Evolutionary conservation across 129 eudicot genomes (phyloP).

Genomic region (Sambucus nigra): DNA sequence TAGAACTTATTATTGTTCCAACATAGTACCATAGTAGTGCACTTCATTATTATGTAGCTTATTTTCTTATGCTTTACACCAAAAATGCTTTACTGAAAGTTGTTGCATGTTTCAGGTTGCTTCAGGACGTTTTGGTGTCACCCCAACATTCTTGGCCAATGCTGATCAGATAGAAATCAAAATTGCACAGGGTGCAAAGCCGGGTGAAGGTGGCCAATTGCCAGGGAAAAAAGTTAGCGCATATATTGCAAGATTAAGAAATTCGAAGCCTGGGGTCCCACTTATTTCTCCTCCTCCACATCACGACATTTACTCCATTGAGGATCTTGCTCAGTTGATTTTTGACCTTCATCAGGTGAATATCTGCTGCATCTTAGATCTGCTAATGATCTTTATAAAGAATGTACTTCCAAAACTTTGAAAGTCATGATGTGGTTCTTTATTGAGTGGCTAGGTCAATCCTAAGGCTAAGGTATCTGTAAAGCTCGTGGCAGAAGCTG

Average conservation of each 20-base stretch:
- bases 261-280: slow-evolving; percentile 98
- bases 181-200: slow-evolving; percentile 99
- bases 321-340: slow-evolving; percentile 97
- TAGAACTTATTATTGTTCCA: not conserved
- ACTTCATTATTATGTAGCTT: not conserved
- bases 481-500: slow-evolving; percentile 98
- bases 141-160: slow-evolving; percentile 94
- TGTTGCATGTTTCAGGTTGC: slow-evolving; percentile 66
- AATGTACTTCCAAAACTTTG: not conserved
- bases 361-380: slow-evolving; percentile 1
- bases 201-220: slow-evolving; percentile 99
- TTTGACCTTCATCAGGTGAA: slow-evolving; percentile 97
- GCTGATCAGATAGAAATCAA: slow-evolving; percentile 96
- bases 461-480: slow-evolving; percentile 98
- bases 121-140: slow-evolving; percentile 98
- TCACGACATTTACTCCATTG: slow-evolving; percentile 97
- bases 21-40: not conserved
- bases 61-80: not conserved
- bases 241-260: slow-evolving; percentile 91
- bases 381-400: not conserved
- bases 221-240: slow-evolving; percentile 99
- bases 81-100: not conserved
- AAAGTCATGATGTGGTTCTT: slow-evolving; percentile 5
- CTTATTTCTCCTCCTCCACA: slow-evolving; percentile 99
- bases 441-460: slow-evolving; percentile 59